These are phyloP conservation scores for Takashimella koratensis DNA, from an alignment of 1,284 basidiomycete genomes.

Conservation along the genomic window DNA sequence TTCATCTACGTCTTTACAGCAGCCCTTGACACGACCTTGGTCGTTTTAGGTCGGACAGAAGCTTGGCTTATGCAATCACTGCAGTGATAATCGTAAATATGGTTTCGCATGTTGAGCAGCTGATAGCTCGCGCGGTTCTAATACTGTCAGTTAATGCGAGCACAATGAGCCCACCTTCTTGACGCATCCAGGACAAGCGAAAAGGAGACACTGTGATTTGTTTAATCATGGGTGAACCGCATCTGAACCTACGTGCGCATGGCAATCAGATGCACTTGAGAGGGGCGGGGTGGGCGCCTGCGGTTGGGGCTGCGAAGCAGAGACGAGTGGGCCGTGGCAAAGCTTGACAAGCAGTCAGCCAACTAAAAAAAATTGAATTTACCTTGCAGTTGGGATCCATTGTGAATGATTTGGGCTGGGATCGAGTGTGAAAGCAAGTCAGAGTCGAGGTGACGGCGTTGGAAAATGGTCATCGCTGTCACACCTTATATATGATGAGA, in stretches of 20 bases:
- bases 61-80: not conserved
- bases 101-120: not conserved
- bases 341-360: constrained; percentile 9
- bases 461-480: too few relatives aligned
- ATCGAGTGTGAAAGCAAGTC: too few relatives aligned
- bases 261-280: constrained; percentile 1
- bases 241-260: not conserved
- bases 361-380: not conserved
- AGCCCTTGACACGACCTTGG: not conserved
- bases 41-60: not conserved
- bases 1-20: not conserved
- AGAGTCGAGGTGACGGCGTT: too few relatives aligned
- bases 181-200: not conserved
- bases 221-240: too few relatives aligned
- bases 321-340: constrained; percentile 19
- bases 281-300: constrained; percentile 5
- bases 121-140: not conserved
- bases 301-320: too few relatives aligned
- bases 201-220: constrained; percentile 3
- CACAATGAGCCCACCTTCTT: not conserved
- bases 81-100: not conserved
- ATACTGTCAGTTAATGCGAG: not conserved
- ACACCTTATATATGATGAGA: too few relatives aligned
- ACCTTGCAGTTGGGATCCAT: constrained; percentile 12
- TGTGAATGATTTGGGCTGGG: too few relatives aligned